Percentiles rank a stretch among this genome's conserved stretches.
Conservation (phyloP, 1,284 basidiomycete species). For the Naganishia cerealis region DNA sequence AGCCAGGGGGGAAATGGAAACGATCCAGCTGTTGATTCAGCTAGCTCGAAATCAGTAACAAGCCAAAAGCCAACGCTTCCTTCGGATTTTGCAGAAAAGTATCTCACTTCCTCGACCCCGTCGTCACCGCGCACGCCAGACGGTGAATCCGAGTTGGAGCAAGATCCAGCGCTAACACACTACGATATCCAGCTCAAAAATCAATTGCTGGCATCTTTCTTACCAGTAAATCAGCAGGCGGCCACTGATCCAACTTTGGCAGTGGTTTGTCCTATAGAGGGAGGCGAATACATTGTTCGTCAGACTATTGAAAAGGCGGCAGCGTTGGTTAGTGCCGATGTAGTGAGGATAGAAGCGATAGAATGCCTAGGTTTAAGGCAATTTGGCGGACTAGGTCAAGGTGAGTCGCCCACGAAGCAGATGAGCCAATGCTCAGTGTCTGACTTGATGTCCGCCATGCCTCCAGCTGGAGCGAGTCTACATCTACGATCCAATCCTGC, state of each 20-base stretch:
- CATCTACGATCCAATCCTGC: slow-evolving; percentile 47
- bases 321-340: slow-evolving; percentile 68
- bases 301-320: slow-evolving; percentile 74
- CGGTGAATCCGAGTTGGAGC: neutral
- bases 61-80: slow-evolving; percentile 1
- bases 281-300: slow-evolving; percentile 72
- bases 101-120: slow-evolving; percentile 15
- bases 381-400: slow-evolving; percentile 60
- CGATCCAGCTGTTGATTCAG: neutral
- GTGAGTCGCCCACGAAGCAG: slow-evolving; percentile 59
- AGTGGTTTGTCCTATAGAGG: slow-evolving; percentile 81
- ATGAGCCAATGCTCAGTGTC: no score
- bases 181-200: slow-evolving; percentile 33
- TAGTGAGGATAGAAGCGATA: slow-evolving; percentile 74
- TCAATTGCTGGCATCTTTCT: slow-evolving; percentile 36
- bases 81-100: slow-evolving; percentile 18
- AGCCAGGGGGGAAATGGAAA: neutral
- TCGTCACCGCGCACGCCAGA: neutral
- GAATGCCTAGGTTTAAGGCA: slow-evolving; percentile 65
- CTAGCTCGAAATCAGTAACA: neutral
- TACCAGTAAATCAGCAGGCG: slow-evolving; percentile 37
- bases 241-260: slow-evolving; percentile 62
- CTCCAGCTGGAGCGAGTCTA: slow-evolving; percentile 59
- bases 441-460: neutral
- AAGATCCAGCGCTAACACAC: slow-evolving; percentile 1